Evolutionary conservation across 768 basidiomycete species (phyloP), one percentile per base, ranked within the genome.

Genomic region (Lactifluus echinatus): DNA sequence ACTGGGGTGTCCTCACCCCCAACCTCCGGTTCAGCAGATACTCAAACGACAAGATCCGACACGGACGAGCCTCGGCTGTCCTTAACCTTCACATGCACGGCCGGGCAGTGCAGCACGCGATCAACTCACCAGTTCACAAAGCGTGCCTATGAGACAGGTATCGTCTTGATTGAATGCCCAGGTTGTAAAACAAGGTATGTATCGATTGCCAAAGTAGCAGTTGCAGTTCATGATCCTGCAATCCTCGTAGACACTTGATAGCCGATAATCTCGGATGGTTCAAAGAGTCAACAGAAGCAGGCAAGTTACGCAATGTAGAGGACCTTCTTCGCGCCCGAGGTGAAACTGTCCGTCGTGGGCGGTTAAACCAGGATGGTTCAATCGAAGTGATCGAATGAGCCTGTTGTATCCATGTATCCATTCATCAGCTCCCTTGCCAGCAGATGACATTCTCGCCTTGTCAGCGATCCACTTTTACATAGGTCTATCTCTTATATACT

Each of bases 211-310:
- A 34, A 33, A 6, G 23, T 24, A 5, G 17, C 36, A 29, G n/a
- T n/a, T 26, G 44, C 31, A 45, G 14, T 53, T 44, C 14, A 37
- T 34, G 24, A n/a, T 28, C 14, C 17, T 21, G 37, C 46, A 28
- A 23, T n/a, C 26, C 40, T 54, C 31, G 44, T 59, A 90, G 88
- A 29, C 88, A 91, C 69, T 72, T 93, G 10, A 90, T 93, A 63
- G 93, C 93, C 4, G 93, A 95, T 66, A 85, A 95, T 65, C 71
- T 95, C 12, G 88, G 87, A 1, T 95, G 93, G 93, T 95, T 95
- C 74, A 84, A 89, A 65, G 89, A 93, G 28, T 79, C 72, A 28
- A 92, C 87, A 5, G 71, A 82, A 59, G 82, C 82, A 4, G 89
- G 89, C 5, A 83, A 80, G 57, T 70, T 87, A 24, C 79, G 75